These are phyloP conservation scores for Alternaria viburni DNA, from an alignment of 2,329 filamentous ascomycete genomes.

Conservation along the genomic window DNA sequence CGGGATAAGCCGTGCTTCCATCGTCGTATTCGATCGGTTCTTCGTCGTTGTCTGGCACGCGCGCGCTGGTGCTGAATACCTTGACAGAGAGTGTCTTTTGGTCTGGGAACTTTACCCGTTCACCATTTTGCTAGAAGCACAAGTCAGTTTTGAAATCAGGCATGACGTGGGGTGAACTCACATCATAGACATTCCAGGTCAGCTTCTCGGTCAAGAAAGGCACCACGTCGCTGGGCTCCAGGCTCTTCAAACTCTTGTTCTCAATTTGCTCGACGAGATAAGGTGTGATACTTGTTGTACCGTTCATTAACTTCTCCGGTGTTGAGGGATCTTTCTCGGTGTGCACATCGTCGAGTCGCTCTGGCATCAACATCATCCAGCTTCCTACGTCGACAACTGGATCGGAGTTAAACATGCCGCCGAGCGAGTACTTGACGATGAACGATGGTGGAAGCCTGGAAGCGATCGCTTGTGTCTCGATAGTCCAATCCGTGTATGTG, in stretches of 20 bases:
- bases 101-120: slow-evolving; percentile 11
- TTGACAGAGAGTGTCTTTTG: slow-evolving; percentile 22
- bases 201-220: slow-evolving; percentile 34
- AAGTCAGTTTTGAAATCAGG: background rate
- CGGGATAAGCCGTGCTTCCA: slow-evolving; percentile 19
- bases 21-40: slow-evolving; percentile 23
- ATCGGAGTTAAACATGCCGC: slow-evolving; percentile 23
- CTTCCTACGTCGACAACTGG: slow-evolving; percentile 25
- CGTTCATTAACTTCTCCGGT: slow-evolving; percentile 14
- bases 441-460: slow-evolving; percentile 24
- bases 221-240: slow-evolving; percentile 30
- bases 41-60: slow-evolving; percentile 21
- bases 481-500: slow-evolving; percentile 36
- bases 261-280: slow-evolving; percentile 32
- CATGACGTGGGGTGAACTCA: slow-evolving; percentile 7
- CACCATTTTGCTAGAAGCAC: background rate
- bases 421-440: slow-evolving; percentile 30
- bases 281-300: slow-evolving; percentile 33
- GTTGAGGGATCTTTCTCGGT: background rate
- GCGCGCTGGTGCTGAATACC: slow-evolving; percentile 22
- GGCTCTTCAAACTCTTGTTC: slow-evolving; percentile 22
- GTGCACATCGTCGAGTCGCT: background rate
- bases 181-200: slow-evolving; percentile 37
- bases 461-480: slow-evolving; percentile 18
- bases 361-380: slow-evolving; percentile 34